Conservation (phyloP, 106 monocot genomes). For the Dactylorhiza incarnata region DNA sequence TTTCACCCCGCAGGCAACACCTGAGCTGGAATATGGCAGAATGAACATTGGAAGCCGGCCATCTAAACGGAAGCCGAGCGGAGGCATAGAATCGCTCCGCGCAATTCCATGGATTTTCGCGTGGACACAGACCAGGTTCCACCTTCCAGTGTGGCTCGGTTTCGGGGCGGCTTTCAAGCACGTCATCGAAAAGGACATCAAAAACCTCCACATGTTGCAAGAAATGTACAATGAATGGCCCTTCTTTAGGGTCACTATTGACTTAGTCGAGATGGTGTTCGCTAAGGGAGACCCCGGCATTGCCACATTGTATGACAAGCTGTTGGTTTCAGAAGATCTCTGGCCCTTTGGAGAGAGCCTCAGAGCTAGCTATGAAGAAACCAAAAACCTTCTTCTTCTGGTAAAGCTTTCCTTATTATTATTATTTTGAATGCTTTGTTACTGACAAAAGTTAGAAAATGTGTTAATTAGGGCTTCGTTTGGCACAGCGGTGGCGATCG, state of each 20-base stretch:
- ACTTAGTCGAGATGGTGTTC: conserved; percentile 98
- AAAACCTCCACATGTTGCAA: conserved; percentile 56
- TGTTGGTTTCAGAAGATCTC: conserved; percentile 80
- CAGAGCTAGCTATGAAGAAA: conserved; percentile 68
- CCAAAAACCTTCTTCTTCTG: conserved; percentile 90
- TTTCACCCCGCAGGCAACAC: conserved; percentile 64
- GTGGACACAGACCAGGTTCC: conserved; percentile 98
- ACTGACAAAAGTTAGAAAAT: too few relatives aligned
- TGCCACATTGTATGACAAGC: conserved; percentile 86
- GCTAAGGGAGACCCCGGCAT: conserved; percentile 94
- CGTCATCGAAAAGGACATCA: conserved; percentile 55
- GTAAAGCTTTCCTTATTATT: conserved; percentile 24
- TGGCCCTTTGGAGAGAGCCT: conserved; percentile 70
- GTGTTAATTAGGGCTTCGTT: too few relatives aligned
- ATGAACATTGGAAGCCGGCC: conserved; percentile 99
- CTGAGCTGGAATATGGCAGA: conserved; percentile 92
- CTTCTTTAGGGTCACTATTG: conserved; percentile 93
- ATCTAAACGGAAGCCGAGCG: conserved; percentile 90
- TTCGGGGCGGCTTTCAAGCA: conserved; percentile 84
- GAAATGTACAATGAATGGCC: conserved; percentile 99
- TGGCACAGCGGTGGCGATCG: too few relatives aligned
- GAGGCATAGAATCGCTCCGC: conserved; percentile 92
- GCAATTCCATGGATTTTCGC: conserved; percentile 99
- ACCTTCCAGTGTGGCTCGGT: conserved; percentile 98
- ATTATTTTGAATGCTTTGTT: neutral